Percentiles rank a stretch among this genome's conserved stretches.
phyloP scores from a whole-genome alignment of 1,139 yeast genomes.

The Cylindricascospora bacillispora region DNA sequence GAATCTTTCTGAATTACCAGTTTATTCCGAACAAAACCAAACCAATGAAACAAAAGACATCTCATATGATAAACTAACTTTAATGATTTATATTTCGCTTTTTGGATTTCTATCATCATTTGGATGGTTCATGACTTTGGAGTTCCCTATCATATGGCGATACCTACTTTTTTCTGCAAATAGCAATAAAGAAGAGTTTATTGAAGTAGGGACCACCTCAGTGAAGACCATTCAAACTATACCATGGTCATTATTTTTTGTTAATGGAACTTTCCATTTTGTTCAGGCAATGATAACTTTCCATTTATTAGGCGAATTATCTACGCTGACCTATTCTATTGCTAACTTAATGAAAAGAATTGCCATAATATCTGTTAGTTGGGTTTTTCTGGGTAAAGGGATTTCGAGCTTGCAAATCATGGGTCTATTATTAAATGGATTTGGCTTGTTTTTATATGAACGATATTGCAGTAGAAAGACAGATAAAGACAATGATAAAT shows the following conservation, averaged over 20 bases:
- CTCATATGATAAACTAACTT: constrained; percentile 81
- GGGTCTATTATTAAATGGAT: constrained; percentile 18
- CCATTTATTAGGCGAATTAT: constrained; percentile 74
- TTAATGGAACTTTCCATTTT: constrained; percentile 72
- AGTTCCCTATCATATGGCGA: constrained; percentile 31
- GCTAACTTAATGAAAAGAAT: constrained; percentile 86
- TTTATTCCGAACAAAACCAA: constrained; percentile 2
- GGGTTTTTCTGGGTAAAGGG: constrained; percentile 17
- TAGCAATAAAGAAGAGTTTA: not conserved
- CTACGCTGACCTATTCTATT: constrained; percentile 89
- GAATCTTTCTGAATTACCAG: constrained; percentile 1
- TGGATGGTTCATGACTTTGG: constrained; percentile 67
- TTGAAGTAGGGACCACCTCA: too few relatives aligned
- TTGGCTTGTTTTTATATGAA: constrained; percentile 22
- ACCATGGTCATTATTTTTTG: constrained; percentile 28
- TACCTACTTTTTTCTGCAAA: constrained; percentile 4
- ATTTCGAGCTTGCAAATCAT: constrained; percentile 15
- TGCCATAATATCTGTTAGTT: constrained; percentile 68
- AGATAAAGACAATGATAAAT: too few relatives aligned
- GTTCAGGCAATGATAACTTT: constrained; percentile 80
- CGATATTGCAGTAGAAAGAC: constrained; percentile 11
- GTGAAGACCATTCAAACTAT: constrained; percentile 16
- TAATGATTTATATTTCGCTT: constrained; percentile 70
- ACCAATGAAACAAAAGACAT: constrained; percentile 13
- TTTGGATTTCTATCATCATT: constrained; percentile 69